Base-by-base conservation (phyloP, 306 rosid species). In the Alnus rubra region DNA sequence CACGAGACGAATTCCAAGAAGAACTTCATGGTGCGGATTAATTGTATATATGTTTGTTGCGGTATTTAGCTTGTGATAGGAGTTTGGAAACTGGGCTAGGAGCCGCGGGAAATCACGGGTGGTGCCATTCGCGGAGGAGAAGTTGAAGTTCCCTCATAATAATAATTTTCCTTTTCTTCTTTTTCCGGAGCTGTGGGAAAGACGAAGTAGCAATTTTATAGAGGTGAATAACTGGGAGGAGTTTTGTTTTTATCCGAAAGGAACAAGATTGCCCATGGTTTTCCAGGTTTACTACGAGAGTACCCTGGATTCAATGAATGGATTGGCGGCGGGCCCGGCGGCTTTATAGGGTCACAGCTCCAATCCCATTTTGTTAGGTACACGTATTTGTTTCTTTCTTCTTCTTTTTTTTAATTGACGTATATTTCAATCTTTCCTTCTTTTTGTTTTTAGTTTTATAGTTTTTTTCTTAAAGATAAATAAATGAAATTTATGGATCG, bases 1-100 rank as follows among this genome's bases (percentile, higher is more conserved):
- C 94, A 92, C 2, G 88, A 35, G 0, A 88, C 86, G 18, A 86
- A 84, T 7, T 84, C 88, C 16, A 88, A 77, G 2, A 86, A 71
- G 81, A 86, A 84, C 76, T 71, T 90, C 94, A 92, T 76, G 16
- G 7, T 56, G 52, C 8, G 10, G 18, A 16, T 77, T 28, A 23
- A 23, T 23, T 23, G 28, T 23, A 23, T 23, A 45, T 33, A 11
- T 48, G 13, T 48, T 2, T 9, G 12, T 48, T 48, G 51, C 12
- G 51, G 52, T 8, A 11, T 48, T 48, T 48, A 48, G 13, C 13
- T 59, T 4, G n/a, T 1, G 5, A 53, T 3, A 53, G 58, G 19
- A 53, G 1, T 53, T 9, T n/a, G 58, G 23, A 49, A 56, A 56
- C 18, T 28, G 51, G 67, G 54, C 37, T 23, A 9, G 18, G 58